Conservation (phyloP, 2,329 filamentous ascomycete species). For the Metarhizium rileyi region DNA sequence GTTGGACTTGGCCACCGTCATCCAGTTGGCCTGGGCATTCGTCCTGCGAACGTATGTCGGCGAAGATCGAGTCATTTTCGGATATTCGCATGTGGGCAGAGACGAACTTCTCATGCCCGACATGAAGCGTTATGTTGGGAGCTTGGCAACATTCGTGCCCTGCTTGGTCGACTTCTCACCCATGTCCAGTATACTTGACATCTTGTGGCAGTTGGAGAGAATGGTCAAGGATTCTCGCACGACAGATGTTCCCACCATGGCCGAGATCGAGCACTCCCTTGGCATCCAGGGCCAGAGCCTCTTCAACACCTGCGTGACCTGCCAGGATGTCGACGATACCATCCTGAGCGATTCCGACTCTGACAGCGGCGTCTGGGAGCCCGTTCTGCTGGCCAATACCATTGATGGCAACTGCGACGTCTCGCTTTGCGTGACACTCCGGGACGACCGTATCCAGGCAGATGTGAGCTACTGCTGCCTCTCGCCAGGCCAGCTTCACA, state of each 20-base stretch:
- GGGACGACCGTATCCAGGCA: slow-evolving; percentile 29
- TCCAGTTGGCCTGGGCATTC: slow-evolving; percentile 51
- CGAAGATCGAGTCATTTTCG: slow-evolving; percentile 43
- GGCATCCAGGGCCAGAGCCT: slow-evolving; percentile 30
- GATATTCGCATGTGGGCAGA: slow-evolving; percentile 36
- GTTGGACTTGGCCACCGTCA: slow-evolving; percentile 37
- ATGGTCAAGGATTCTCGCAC: slow-evolving; percentile 11
- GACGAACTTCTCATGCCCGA: slow-evolving; percentile 32
- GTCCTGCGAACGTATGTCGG: slow-evolving; percentile 46
- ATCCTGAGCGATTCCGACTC: slow-evolving; percentile 10
- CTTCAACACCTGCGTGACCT: slow-evolving; percentile 43
- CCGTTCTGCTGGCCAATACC: slow-evolving; percentile 6
- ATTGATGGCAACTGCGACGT: slow-evolving; percentile 32
- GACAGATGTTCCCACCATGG: slow-evolving; percentile 36
- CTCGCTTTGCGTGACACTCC: slow-evolving; percentile 34
- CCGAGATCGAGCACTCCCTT: slow-evolving; percentile 37
- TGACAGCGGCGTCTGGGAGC: slow-evolving; percentile 8
- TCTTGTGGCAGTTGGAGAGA: slow-evolving; percentile 24
- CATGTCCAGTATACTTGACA: slow-evolving; percentile 21
- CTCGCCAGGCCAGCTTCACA: slow-evolving; percentile 32
- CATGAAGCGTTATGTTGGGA: slow-evolving; percentile 33
- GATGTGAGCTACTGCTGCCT: slow-evolving; percentile 36
- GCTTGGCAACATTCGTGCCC: slow-evolving; percentile 31
- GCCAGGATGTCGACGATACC: slow-evolving; percentile 27
- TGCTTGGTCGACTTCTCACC: slow-evolving; percentile 24